Percentiles rank a stretch among this genome's conserved stretches.
Evolutionary conservation across 768 basidiomycete species (phyloP).

Genomic region (Lenzites betulinus): DNA sequence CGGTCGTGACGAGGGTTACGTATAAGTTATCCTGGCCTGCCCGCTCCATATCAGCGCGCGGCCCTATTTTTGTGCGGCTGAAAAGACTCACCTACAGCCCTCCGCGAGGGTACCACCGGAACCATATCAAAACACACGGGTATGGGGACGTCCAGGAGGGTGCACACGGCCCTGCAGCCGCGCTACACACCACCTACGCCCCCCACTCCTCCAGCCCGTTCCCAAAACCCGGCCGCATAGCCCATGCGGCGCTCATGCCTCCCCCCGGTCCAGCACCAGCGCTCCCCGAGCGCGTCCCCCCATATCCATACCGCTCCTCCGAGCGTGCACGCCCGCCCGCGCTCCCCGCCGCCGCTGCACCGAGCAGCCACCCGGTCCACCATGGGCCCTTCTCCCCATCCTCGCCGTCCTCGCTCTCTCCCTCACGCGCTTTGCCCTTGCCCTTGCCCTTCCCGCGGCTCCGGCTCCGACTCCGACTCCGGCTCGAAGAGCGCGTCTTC

Average conservation of each 20-base stretch:
- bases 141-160: not conserved
- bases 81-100: not conserved
- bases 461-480: slow-evolving; percentile 23
- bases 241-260: slow-evolving; percentile 19
- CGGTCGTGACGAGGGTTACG: slow-evolving; percentile 2
- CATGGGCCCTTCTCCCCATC: slow-evolving; percentile 27
- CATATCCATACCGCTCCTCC: slow-evolving; percentile 21
- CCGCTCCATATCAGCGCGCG: not conserved
- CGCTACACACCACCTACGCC: slow-evolving; percentile 2
- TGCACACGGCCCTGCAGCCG: not conserved
- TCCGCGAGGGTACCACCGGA: not conserved
- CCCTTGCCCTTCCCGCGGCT: slow-evolving; percentile 36
- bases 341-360: slow-evolving; percentile 19
- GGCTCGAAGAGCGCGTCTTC: slow-evolving; percentile 8
- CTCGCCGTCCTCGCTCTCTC: slow-evolving; percentile 22
- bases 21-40: slow-evolving; percentile 2
- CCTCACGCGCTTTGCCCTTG: slow-evolving; percentile 33
- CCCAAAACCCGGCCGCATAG: slow-evolving; percentile 26
- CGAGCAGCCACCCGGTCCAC: slow-evolving; percentile 36
- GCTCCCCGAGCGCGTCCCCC: slow-evolving; percentile 5
- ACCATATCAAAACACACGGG: not conserved
- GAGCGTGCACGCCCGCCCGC: slow-evolving; percentile 16
- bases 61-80: not conserved
- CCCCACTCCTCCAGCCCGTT: slow-evolving; percentile 31
- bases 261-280: not conserved